Conservation (phyloP, 116 monocot genomes). For the Trichopus zeylanicus region DNA sequence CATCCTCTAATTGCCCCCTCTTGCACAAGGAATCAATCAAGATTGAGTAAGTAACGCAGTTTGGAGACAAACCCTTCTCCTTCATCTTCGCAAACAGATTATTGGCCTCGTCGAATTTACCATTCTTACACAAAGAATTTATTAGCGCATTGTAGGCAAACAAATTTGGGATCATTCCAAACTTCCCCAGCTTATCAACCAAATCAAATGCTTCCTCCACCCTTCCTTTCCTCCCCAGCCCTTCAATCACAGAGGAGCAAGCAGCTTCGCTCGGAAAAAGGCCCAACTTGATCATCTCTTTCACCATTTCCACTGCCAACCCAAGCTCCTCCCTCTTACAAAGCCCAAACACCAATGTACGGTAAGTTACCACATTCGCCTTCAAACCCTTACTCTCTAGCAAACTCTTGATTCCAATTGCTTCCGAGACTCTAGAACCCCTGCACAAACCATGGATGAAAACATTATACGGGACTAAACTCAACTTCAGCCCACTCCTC, state of each 20-base stretch:
- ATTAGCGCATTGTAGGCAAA: slow-evolving; percentile 88
- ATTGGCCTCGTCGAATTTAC: slow-evolving; percentile 55
- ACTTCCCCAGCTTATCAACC: slow-evolving; percentile 40
- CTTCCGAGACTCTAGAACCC: slow-evolving; percentile 41
- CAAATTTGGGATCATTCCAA: slow-evolving; percentile 60
- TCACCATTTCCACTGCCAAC: slow-evolving; percentile 29
- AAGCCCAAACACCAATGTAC: slow-evolving; percentile 55
- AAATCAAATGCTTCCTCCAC: slow-evolving; percentile 63
- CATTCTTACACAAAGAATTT: slow-evolving; percentile 69
- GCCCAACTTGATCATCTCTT: slow-evolving; percentile 56
- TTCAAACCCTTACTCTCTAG: slow-evolving; percentile 37
- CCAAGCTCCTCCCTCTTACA: slow-evolving; percentile 46
- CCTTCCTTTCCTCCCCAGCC: slow-evolving; percentile 49
- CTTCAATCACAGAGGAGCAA: slow-evolving; percentile 56
- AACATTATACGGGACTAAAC: slow-evolving; percentile 56
- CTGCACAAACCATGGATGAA: slow-evolving; percentile 87
- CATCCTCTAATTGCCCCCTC: slow-evolving; percentile 40
- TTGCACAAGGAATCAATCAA: slow-evolving; percentile 80
- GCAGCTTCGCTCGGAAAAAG: slow-evolving; percentile 60
- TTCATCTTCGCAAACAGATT: slow-evolving; percentile 56
- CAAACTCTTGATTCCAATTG: slow-evolving; percentile 42
- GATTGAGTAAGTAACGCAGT: slow-evolving; percentile 80
- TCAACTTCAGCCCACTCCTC: slow-evolving; percentile 12
- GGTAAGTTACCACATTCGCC: slow-evolving; percentile 65
- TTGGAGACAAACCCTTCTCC: slow-evolving; percentile 52